Conservation (phyloP, 2,329 filamentous ascomycete species). For the Fusarium piperis region DNA sequence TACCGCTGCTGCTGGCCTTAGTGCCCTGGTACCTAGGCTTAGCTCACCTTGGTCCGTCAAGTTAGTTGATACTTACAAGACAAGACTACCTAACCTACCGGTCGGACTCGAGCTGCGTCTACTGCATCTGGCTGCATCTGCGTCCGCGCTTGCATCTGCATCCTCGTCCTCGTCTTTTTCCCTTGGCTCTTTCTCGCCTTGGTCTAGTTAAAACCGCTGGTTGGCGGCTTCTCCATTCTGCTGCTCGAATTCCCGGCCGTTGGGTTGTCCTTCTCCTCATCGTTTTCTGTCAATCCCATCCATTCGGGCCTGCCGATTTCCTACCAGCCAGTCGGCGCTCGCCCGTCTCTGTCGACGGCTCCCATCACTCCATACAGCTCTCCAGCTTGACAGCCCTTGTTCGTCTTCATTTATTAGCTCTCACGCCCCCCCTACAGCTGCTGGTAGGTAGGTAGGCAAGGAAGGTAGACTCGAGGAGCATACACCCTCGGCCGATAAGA, state of each 20-base stretch:
- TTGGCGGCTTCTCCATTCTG: slow-evolving; percentile 22
- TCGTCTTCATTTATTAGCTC: slow-evolving; percentile 32
- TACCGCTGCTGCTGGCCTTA: slow-evolving; percentile 29
- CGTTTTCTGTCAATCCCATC: slow-evolving; percentile 40
- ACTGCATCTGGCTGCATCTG: not conserved
- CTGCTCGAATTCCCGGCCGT: slow-evolving; percentile 22
- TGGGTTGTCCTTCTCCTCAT: slow-evolving; percentile 25
- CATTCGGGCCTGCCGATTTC: slow-evolving; percentile 36
- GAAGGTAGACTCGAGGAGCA: slow-evolving; percentile 9
- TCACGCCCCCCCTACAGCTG: slow-evolving; percentile 20
- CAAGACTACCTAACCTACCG: slow-evolving; percentile 22
- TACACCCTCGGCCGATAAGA: slow-evolving; percentile 20
- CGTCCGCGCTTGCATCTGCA: slow-evolving; percentile 11
- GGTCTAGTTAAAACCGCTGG: slow-evolving; percentile 19
- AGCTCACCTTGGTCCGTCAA: slow-evolving; percentile 14
- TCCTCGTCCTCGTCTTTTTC: slow-evolving; percentile 16
- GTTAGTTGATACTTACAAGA: slow-evolving; percentile 23
- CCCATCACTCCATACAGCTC: slow-evolving; percentile 26
- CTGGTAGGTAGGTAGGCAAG: not conserved
- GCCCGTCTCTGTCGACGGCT: slow-evolving; percentile 31
- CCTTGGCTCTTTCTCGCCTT: slow-evolving; percentile 24
- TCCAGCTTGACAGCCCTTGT: slow-evolving; percentile 31
- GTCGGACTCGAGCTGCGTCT: slow-evolving; percentile 22
- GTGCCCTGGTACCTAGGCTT: slow-evolving; percentile 19
- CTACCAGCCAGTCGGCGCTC: slow-evolving; percentile 40